Base-by-base conservation (phyloP, 2,329 filamentous ascomycete genomes). In the Aureobasidium sp. region DNA sequence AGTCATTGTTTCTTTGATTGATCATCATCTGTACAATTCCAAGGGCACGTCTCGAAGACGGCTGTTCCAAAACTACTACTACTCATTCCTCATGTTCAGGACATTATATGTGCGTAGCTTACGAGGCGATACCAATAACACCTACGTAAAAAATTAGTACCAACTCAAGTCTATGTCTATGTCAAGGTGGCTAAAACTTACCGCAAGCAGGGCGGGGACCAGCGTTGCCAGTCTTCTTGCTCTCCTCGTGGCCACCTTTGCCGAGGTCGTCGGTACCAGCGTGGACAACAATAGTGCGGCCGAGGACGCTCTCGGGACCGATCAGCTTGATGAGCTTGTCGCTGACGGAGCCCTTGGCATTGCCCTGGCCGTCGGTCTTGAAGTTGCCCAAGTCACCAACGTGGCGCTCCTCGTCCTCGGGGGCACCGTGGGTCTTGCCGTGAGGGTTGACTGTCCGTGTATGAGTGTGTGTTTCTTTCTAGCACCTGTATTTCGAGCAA, bases 371-470 rank as follows among this genome's bases (percentile, higher is more conserved):
- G 76, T 99, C 92, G 63, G 93, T 97, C 81, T 90, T 85, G 82
- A 97, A 85, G 87, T 99, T 99, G 74, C 94, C 94, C 67, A 99
- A 81, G 78, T 97, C 94, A 78, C 94, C 94, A 67, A 97, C 94
- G 79, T 99, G 94, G 77, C 94, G 92, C 71, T 84, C 82, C 66
- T 85, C 82, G 76, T 96, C 93, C 35, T 77, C 73, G 69, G 90
- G 94, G 73, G 88, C 89, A 74, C 94, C 94, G 82, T 99, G 94
- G 69, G 83, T 87, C 85, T 96, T 95, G 82, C 81, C 80, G 79
- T 88, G 84, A 69, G 94, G 94, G 87, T 99, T 99, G 88, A 96
- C 91, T 96, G 66, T n/a, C 29, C 9, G 6, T 45, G 9, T 59
- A 37, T 63, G 49, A 63, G 58, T n/a, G n/a, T 17, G 13, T 43